Conservation (phyloP, 2,329 filamentous ascomycete genomes). For the Chaetothyriales sp. region DNA sequence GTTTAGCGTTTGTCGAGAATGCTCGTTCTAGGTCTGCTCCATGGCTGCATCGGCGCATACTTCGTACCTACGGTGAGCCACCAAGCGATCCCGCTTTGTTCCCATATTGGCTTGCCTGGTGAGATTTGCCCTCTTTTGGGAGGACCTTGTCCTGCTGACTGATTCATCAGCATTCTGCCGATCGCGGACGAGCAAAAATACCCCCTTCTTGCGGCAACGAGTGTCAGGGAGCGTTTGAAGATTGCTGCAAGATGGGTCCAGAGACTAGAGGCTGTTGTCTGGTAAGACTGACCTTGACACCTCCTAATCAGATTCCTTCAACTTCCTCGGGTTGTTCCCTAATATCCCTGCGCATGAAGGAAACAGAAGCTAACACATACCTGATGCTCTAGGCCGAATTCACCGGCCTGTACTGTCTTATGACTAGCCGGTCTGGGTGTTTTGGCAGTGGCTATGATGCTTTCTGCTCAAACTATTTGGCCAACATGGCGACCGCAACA, state of each 20-base stretch:
- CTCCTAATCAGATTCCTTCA: conserved; percentile 3
- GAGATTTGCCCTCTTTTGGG: neutral
- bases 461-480: conserved; percentile 5
- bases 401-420: conserved; percentile 26
- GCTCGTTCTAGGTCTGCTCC: conserved; percentile 54
- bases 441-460: conserved; percentile 3
- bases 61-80: conserved; percentile 60
- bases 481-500: neutral
- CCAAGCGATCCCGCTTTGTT: conserved; percentile 63
- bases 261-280: conserved; percentile 50
- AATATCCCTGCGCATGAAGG: conserved; percentile 2
- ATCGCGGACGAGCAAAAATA: conserved; percentile 69
- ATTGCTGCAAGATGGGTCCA: conserved; percentile 67
- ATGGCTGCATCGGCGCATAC: conserved; percentile 59
- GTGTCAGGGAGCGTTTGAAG: conserved; percentile 67
- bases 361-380: conserved; percentile 12
- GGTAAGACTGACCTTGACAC: conserved; percentile 39
- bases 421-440: conserved; percentile 22
- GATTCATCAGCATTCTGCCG: conserved; percentile 48
- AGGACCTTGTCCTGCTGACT: neutral
- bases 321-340: conserved; percentile 10
- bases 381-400: conserved; percentile 15
- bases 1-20: conserved; percentile 50
- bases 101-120: conserved; percentile 69
- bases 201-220: conserved; percentile 53